phyloP scores from a whole-genome alignment of 106 monocot species.

The Phalaenopsis equestris region DNA sequence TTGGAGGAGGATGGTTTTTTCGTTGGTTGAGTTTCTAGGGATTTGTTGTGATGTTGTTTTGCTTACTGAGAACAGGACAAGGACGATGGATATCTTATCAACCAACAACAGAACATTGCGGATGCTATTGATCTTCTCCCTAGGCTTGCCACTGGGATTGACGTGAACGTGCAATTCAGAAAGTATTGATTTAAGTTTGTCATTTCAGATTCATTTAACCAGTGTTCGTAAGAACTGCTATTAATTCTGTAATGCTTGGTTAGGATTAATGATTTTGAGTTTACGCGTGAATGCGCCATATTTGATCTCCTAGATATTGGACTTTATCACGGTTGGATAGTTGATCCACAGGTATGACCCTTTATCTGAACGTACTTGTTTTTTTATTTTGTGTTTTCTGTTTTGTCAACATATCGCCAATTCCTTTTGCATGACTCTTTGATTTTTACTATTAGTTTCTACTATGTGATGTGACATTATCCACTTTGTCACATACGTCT shows the following conservation, averaged over 20 bases:
- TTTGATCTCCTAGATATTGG: slow-evolving; percentile 97
- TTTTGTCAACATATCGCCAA: background rate
- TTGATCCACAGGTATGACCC: slow-evolving; percentile 76
- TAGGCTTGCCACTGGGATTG: slow-evolving; percentile 77
- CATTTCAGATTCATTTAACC: background rate
- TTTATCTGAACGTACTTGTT: background rate
- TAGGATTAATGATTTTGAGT: slow-evolving; percentile 93
- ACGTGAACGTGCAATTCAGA: slow-evolving; percentile 87
- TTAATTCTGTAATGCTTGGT: slow-evolving; percentile 1
- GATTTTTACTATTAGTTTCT: background rate
- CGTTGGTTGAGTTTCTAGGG: slow-evolving; percentile 6
- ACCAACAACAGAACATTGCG: slow-evolving; percentile 82
- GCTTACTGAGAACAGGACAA: slow-evolving; percentile 30
- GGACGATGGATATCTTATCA: slow-evolving; percentile 68
- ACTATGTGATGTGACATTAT: background rate
- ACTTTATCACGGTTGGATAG: slow-evolving; percentile 94
- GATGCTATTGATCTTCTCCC: slow-evolving; percentile 95
- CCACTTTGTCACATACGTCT: background rate
- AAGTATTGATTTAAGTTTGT: slow-evolving; percentile 34
- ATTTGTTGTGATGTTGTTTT: background rate
- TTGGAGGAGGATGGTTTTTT: background rate
- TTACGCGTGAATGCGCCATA: slow-evolving; percentile 88
- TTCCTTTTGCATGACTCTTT: background rate
- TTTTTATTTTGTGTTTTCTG: background rate
- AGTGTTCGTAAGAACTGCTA: background rate